Evolutionary conservation across 2,329 filamentous ascomycete species (phyloP).

Genomic region (Dactylellina drechsleri): DNA sequence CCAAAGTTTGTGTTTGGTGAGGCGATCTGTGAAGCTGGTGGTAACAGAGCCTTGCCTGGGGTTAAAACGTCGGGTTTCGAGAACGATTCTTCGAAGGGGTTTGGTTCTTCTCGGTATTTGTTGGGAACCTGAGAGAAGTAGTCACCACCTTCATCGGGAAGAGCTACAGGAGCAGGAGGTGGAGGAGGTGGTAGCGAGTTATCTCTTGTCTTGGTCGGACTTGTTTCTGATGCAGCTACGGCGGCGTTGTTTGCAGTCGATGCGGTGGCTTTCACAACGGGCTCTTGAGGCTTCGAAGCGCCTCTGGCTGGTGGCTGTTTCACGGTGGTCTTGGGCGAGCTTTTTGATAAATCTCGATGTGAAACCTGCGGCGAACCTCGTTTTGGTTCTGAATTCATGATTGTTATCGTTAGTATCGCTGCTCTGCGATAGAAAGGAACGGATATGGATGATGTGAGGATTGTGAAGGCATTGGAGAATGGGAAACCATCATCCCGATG

Average conservation of each 20-base stretch:
- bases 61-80: conserved; percentile 69
- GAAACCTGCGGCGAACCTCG: conserved; percentile 43
- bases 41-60: conserved; percentile 77
- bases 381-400: conserved; percentile 44
- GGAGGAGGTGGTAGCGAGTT: conserved; percentile 66
- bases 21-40: conserved; percentile 87
- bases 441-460: neutral
- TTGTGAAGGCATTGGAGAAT: neutral
- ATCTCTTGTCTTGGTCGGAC: conserved; percentile 53
- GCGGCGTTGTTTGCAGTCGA: conserved; percentile 17
- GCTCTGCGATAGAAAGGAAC: neutral
- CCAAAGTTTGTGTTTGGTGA: conserved; percentile 85
- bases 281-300: conserved; percentile 26
- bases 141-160: conserved; percentile 63
- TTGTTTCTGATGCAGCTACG: conserved; percentile 19
- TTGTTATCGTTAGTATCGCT: conserved; percentile 27
- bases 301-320: conserved; percentile 28
- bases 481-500: neutral
- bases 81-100: conserved; percentile 97
- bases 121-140: conserved; percentile 65
- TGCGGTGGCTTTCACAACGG: conserved; percentile 25
- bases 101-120: conserved; percentile 81
- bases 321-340: conserved; percentile 34
- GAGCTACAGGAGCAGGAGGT: conserved; percentile 64
- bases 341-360: conserved; percentile 45